Evolutionary conservation across 768 basidiomycete species (phyloP), one percentile per base, ranked within the genome.

Genomic region (Tubosaeta brunneosetosa): DNA sequence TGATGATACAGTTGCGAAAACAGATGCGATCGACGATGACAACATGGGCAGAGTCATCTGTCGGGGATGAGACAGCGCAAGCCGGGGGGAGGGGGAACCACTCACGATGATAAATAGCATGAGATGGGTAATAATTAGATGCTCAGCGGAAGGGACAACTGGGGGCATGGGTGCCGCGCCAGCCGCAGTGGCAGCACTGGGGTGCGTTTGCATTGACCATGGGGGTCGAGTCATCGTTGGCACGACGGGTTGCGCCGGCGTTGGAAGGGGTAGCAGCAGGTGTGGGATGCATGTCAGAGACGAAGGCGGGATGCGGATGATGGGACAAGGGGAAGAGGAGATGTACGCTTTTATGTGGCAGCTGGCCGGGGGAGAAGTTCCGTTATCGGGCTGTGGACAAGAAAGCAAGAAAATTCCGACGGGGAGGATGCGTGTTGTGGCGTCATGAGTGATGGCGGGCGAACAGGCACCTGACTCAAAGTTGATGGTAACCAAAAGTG

Each of bases 181-280:
- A 84, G 59, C 85, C 85, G 57, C 86, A 88, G 66, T 86, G 84
- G 75, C 84, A 86, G 72, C 86, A 88, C 66, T 86, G 85, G 54
- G 86, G 84, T n/a, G 80, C 74, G 73, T 77, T 81, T 61, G 76
- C 73, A 72, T 80, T 71, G 48, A 74, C 65, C 33, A 71, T 64
- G 45, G 22, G 3, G 22, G 70, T 49, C 54, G 68, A 56, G 57
- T 66, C 67, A 36, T 62, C 61, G 47, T 54, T 53, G 12, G 62
- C 56, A 49, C 56, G 56, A 45, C 61, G 60, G 53, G 38, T 51
- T 31, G 61, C 58, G 47, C 65, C 62, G 56, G 65, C 64, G 37
- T 37, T 37, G 47, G 50, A 50, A 48, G 60, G 55, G 17, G 40
- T 5, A 17, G 19, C 12, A 41, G 51, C 13, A 49, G 64, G 26